Base-by-base conservation (phyloP, 768 basidiomycete genomes). In the Lyophyllum decastes region DNA sequence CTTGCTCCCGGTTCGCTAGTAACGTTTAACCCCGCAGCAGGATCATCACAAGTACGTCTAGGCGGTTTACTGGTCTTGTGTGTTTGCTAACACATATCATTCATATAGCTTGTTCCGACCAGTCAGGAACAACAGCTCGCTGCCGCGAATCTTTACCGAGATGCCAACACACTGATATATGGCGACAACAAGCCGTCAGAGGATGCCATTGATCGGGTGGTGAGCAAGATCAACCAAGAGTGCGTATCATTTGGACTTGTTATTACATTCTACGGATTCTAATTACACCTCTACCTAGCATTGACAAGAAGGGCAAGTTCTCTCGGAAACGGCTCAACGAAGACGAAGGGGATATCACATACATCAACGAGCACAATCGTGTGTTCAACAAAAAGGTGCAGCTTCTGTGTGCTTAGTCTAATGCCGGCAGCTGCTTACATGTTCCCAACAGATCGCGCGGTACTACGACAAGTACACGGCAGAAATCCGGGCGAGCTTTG, bases 331-430 rank as follows among this genome's bases (percentile, higher is more conserved):
- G 82, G 64, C 83, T 78, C 71, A 94, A 96, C 77, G 95, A 98
- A 66, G 92, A 92, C 51, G 90, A 95, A 59, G 95, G 92, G 53
- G 95, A 98, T 64, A 92, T 99, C 72, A 98, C 95, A 5, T 99
- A 98, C 71, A 99, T 99, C 83, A 99, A 99, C 80, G 94, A 98
- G 73, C 89, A 90, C 73, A 95, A 98, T 73, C 85, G 94, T 61
- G 94, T 97, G 47, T 98, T 97, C 83, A 97, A 98, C 84, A 95
- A 94, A 77, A 97, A 96, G 89, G 92, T 88, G 25, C 17, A 72
- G 10, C 30, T 10, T 30, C 30, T n/a, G 30, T 61, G 25, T 30
- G 27, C 45, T 30, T 35, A 43, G 11, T 47, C 51, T 19, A 9
- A 17, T 46, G 9, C 30, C 44, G 22, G 24, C n/a, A 34, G 27